Percentiles rank a stretch among this genome's conserved stretches.
Evolutionary conservation across 306 rosid genomes (phyloP).

Genomic region (Dalbergia oliveri): DNA sequence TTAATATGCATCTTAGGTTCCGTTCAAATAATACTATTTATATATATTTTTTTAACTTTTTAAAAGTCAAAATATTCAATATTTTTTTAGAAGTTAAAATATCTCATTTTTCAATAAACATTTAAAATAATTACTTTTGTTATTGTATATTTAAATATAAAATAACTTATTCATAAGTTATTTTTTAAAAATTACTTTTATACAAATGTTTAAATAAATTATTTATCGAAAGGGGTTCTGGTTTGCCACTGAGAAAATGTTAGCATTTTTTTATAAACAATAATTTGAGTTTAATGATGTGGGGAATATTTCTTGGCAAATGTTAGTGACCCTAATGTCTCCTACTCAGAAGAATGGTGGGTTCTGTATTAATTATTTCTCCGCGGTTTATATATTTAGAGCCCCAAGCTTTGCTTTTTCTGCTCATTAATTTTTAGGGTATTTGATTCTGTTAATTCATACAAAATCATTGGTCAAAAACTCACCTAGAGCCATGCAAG

Average conservation of each 20-base stretch:
- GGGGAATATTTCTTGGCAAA: background rate
- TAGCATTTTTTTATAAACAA: background rate
- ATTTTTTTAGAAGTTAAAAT: too few relatives aligned
- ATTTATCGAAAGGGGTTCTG: too few relatives aligned
- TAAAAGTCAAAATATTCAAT: too few relatives aligned
- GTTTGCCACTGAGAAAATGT: background rate
- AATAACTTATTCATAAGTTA: too few relatives aligned
- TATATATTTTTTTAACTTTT: too few relatives aligned
- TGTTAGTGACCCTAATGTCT: slow-evolving; percentile 42
- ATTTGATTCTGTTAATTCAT: background rate
- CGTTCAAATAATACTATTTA: too few relatives aligned
- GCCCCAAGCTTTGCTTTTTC: background rate
- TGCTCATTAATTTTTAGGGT: slow-evolving; percentile 9
- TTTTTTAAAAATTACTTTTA: too few relatives aligned
- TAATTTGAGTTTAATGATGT: background rate
- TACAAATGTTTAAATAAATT: too few relatives aligned
- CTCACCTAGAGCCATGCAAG: background rate
- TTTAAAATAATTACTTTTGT: too few relatives aligned
- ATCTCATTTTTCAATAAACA: too few relatives aligned
- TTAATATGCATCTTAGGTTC: too few relatives aligned
- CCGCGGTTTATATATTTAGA: slow-evolving; percentile 11
- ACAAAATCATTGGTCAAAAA: slow-evolving; percentile 31
- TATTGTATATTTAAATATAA: too few relatives aligned
- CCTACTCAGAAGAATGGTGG: slow-evolving; percentile 33
- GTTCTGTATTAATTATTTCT: slow-evolving; percentile 30